Evolutionary conservation across 2,329 filamentous ascomycete species (phyloP).

Genomic region (Alternaria panax): DNA sequence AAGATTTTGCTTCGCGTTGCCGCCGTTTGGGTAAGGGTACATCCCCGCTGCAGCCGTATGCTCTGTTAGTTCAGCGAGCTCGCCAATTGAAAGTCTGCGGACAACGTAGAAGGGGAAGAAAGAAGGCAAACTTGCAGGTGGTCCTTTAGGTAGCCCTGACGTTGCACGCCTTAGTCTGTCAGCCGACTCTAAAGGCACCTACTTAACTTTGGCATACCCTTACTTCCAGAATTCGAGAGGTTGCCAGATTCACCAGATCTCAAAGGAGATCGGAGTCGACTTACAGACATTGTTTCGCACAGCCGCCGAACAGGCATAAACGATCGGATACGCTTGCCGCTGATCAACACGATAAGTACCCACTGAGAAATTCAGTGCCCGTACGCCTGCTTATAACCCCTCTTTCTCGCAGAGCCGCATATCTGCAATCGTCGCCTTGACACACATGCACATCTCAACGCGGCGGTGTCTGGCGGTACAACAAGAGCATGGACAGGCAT

Average conservation of each 20-base stretch:
- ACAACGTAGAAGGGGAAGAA: slow-evolving; percentile 1
- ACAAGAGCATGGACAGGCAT: background rate
- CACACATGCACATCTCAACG: slow-evolving; percentile 20
- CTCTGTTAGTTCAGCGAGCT: slow-evolving; percentile 6
- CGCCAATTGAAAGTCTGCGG: slow-evolving; percentile 24
- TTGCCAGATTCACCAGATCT: background rate
- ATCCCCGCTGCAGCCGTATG: slow-evolving; percentile 19
- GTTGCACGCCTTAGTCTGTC: slow-evolving; percentile 17
- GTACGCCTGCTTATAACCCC: slow-evolving; percentile 27
- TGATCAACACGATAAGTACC: slow-evolving; percentile 23
- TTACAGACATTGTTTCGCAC: slow-evolving; percentile 10
- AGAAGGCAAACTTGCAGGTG: slow-evolving; percentile 29
- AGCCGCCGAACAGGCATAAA: slow-evolving; percentile 8
- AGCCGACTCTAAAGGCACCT: slow-evolving; percentile 20
- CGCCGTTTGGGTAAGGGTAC: slow-evolving; percentile 9
- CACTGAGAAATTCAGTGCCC: slow-evolving; percentile 11
- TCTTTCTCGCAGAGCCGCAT: slow-evolving; percentile 33
- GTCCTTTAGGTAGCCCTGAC: slow-evolving; percentile 18
- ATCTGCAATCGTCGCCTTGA: background rate
- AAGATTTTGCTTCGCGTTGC: slow-evolving; percentile 5
- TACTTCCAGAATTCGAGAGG: slow-evolving; percentile 2
- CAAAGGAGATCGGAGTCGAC: slow-evolving; percentile 1
- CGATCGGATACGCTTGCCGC: slow-evolving; percentile 3
- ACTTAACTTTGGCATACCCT: slow-evolving; percentile 31
- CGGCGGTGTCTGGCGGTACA: slow-evolving; percentile 12